Evolutionary conservation across 768 basidiomycete genomes (phyloP), one percentile per base, ranked within the genome.

Genomic region (Dacryopinax spathularia): DNA sequence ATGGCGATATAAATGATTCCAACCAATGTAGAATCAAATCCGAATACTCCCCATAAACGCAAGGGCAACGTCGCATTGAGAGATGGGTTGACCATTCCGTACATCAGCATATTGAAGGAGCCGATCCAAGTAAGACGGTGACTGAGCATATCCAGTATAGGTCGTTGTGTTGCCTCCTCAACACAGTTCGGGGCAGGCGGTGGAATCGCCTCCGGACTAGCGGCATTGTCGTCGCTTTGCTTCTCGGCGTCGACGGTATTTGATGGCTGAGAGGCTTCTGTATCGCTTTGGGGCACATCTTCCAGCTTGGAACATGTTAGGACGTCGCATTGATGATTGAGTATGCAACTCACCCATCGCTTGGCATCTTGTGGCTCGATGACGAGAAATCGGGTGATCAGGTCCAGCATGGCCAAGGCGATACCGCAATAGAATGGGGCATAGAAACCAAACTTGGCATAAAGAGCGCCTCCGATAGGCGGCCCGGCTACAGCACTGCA

Each of bases 1-100:
- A 80, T 79, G 7, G 82, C 86, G 63, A 89, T 74, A 70, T 84
- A 85, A 16, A 87, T 79, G n/a, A 88, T 68, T 7, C 88, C 88
- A 10, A 87, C 83, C 70, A 73, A 71, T n/a, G 69, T 70, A 0
- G 84, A 76, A 62, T 77, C 66, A 37, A 81, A 76, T 3, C 72
- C 71, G 80, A 83, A 86, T 6, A 78, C 65, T 12, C 69, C 69
- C 65, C 82, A 79, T 34, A 85, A 69, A 65, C 81, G 82, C 29
- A 85, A 70, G 0, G 84, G 82, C 35, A 86, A 72, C 5, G 83
- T 75, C 16, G 85, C 34, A 34, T 43, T 62, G 18, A 37, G 29
- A 10, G 13, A 43, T 61, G n/a, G 34, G 37, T 62, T 37, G 20
- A 67, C 73, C 65, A 73, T 83, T 84, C 84, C 85, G 66, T 81